Evolutionary conservation across 2,329 filamentous ascomycete genomes (phyloP).

Genomic region (Diaporthe amygdali): DNA sequence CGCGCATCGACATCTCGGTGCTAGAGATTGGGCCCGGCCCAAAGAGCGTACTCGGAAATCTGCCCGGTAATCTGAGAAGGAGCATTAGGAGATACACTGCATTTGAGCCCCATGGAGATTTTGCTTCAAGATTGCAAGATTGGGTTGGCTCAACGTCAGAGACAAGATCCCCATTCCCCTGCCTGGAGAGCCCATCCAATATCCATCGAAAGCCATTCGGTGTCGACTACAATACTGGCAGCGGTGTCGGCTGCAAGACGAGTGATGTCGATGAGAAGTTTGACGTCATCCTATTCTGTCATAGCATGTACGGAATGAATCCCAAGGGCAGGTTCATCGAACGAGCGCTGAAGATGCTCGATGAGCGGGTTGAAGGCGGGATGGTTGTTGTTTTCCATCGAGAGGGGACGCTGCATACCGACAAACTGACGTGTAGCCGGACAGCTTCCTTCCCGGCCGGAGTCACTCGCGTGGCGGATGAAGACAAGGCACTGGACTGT

Average conservation of each 20-base stretch:
- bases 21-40: conserved; percentile 67
- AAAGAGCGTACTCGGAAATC: conserved; percentile 54
- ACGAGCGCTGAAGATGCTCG: conserved; percentile 53
- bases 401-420: conserved; percentile 46
- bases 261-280: conserved; percentile 44
- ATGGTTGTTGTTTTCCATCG: conserved; percentile 62
- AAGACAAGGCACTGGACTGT: conserved; percentile 50
- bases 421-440: conserved; percentile 52
- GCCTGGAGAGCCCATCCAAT: conserved; percentile 41
- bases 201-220: conserved; percentile 47
- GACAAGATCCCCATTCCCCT: conserved; percentile 43
- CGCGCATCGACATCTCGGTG: conserved; percentile 50
- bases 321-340: conserved; percentile 52
- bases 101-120: conserved; percentile 57
- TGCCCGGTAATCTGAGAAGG: conserved; percentile 47
- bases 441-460: conserved; percentile 53
- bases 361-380: conserved; percentile 38
- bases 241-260: conserved; percentile 24
- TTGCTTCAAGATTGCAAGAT: conserved; percentile 48
- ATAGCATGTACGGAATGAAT: conserved; percentile 68
- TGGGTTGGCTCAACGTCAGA: conserved; percentile 41
- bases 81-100: conserved; percentile 57
- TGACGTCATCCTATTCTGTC: conserved; percentile 65
- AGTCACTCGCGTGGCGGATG: conserved; percentile 45
- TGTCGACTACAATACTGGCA: conserved; percentile 32